phyloP scores from a whole-genome alignment of 306 rosid species.

The Aeschynomene evenia region DNA sequence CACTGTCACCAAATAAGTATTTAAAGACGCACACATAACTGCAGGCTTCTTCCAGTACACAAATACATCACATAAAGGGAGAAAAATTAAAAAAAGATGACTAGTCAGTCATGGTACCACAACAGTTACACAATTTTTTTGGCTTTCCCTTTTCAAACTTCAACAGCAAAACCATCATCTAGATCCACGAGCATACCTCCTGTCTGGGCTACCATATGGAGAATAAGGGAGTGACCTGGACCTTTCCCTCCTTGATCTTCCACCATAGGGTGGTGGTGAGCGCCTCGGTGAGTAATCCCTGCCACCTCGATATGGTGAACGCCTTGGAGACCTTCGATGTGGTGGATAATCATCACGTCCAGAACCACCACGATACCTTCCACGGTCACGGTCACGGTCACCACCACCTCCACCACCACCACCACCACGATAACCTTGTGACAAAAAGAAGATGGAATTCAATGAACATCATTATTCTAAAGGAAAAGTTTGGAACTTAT shows the following conservation, averaged over 20 bases:
- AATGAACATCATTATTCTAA: not conserved
- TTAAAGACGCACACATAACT: not conserved
- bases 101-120: slow-evolving; percentile 17
- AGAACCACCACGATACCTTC: slow-evolving; percentile 67
- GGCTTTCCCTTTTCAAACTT: slow-evolving; percentile 6
- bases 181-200: slow-evolving; percentile 66
- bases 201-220: slow-evolving; percentile 79
- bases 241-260: slow-evolving; percentile 86
- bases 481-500: not conserved
- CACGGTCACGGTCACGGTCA: slow-evolving; percentile 53
- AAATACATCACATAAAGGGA: not conserved
- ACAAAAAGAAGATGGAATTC: slow-evolving; percentile 12
- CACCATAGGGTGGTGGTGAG: slow-evolving; percentile 69
- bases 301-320: slow-evolving; percentile 79
- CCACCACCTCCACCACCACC: slow-evolving; percentile 84
- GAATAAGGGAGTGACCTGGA: slow-evolving; percentile 70
- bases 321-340: slow-evolving; percentile 83
- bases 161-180: slow-evolving; percentile 43
- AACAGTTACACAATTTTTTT: not conserved
- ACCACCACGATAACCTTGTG: slow-evolving; percentile 48
- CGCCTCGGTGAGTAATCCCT: slow-evolving; percentile 75
- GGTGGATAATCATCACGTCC: slow-evolving; percentile 78
- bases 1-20: not conserved
- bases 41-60: slow-evolving; percentile 10
- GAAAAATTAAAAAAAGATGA: not conserved